Base-by-base conservation (phyloP, 1,284 basidiomycete species). In the Microstroma glucosiphilum region DNA sequence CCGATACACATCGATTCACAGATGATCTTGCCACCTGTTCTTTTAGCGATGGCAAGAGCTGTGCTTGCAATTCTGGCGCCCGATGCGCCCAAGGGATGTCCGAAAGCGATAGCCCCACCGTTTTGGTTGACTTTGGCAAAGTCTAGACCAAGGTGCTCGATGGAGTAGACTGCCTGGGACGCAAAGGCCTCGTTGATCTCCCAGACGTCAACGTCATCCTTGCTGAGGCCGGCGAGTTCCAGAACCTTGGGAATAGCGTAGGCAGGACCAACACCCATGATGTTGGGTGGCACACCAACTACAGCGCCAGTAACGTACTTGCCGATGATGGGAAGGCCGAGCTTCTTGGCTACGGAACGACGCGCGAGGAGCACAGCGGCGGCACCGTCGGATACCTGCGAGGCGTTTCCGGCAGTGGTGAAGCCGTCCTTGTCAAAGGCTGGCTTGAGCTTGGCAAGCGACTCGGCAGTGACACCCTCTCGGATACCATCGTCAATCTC, bases 371-470 rank as follows among this genome's bases (percentile, higher is more conserved):
- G 82, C 57, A 97, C 92, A 0, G 93, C 93, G 56, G 93, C 92
- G 23, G 94, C 94, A 66, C 94, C 94, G 76, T 99, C 96, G n/a
- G 91, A 92, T 56, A 98, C 87, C 80, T 96, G 93, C 25, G 89
- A 92, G 1, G 92, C 91, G 80, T 93, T 96, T 42, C 84, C 84
- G 56, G 94, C 96, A 78, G 96, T 92, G 1, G 96, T 96, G 19
- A 85, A 82, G n/a, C 96, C 96, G 48, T 87, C 86, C 82, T 90
- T 89, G 64, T 83, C 81, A 82, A 98, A 98, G 7, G 91, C 90
- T 9, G 94, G 91, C 83, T 94, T 97, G 75, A 98, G 85, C 84
- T 96, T 97, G 60, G 82, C 80, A 61, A 98, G 83, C 69, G 86
- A 87, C 83, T 92, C 89, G 61, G 85, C 84, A 3, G 93, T 97